Evolutionary conservation across 2,329 filamentous ascomycete genomes (phyloP).

Genomic region (Colletotrichum sp.): DNA sequence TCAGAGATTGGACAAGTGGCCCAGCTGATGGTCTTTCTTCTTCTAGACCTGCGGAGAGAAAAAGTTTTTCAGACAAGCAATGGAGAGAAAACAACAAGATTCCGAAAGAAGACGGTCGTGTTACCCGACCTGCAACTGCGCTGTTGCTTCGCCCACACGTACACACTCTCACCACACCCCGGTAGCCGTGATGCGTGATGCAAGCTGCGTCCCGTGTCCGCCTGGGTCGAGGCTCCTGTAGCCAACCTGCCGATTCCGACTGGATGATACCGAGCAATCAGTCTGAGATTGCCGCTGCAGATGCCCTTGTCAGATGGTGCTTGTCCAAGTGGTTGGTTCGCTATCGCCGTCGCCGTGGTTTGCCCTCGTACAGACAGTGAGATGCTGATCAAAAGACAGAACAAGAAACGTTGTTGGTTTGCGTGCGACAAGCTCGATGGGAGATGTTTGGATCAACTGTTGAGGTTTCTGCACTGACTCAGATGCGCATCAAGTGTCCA

Average conservation of each 20-base stretch:
- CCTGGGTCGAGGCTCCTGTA: background rate
- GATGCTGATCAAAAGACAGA: background rate
- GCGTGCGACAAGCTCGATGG: slow-evolving; percentile 3
- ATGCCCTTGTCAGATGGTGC: background rate
- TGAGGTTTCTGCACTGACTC: slow-evolving; percentile 10
- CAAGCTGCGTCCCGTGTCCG: background rate
- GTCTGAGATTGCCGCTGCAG: background rate
- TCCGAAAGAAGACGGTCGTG: background rate
- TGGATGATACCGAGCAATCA: background rate
- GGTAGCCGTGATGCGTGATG: background rate
- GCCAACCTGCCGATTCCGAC: background rate
- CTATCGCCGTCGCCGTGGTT: background rate
- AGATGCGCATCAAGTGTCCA: background rate
- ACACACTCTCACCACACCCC: background rate
- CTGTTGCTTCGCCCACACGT: background rate
- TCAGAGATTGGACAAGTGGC: background rate
- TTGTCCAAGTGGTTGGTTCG: background rate
- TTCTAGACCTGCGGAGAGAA: background rate
- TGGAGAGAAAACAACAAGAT: background rate
- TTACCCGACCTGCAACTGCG: background rate
- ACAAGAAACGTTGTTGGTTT: background rate
- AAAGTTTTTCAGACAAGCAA: background rate
- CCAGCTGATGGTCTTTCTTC: background rate
- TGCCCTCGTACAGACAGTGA: background rate
- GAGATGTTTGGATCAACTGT: slow-evolving; percentile 8